Base-by-base conservation (phyloP, 2,329 filamentous ascomycete genomes). In the Rutstroemia sp. region DNA sequence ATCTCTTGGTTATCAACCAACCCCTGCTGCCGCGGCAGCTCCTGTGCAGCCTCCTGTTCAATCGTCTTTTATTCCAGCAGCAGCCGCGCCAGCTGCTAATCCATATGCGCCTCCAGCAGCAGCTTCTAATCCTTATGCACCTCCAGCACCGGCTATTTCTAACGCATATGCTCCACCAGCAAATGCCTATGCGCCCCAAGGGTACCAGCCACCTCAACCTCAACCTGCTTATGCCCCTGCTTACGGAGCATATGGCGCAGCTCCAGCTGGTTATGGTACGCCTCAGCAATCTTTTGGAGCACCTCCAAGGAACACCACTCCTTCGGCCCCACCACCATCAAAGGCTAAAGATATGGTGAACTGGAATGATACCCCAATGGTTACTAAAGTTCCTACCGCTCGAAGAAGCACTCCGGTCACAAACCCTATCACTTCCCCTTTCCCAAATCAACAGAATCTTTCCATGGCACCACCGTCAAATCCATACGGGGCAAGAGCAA, bases 301-400 rank as follows among this genome's bases (percentile, higher is more conserved):
- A 30, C 84, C 83, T 57, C 84, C 84, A 52, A 82, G 87, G 60
- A 83, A 82, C 59, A 78, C 81, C 25, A 84, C 83, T 38, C 80
- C 85, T n/a, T 86, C 88, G 12, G 78, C 79, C 23, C 78, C 83
- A 42, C 85, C 90, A 21, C 83, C 89, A 17, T 82, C 88, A 9
- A 84, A 83, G 67, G 76, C 82, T 57, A 86, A 84, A 67, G 86
- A 87, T 61, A 85, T 86, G 61, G 82, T 86, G 27, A 87, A 88
- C 64, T 99, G 94, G 94, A 99, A 99, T 65, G 94, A 99, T 71
- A 87, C 95, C 51, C 94, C 94, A 1, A 81, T 96, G 66, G 88
- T 97, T 47, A 79, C 82, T 47, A 89, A 92, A 75, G 75, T 80
- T 54, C 79, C 87, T n/a, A 80, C 82, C 14, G 63, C 86, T 21